Conservation (phyloP, 805 yeast genomes). For the Maudiozyma serrabonitensis region DNA sequence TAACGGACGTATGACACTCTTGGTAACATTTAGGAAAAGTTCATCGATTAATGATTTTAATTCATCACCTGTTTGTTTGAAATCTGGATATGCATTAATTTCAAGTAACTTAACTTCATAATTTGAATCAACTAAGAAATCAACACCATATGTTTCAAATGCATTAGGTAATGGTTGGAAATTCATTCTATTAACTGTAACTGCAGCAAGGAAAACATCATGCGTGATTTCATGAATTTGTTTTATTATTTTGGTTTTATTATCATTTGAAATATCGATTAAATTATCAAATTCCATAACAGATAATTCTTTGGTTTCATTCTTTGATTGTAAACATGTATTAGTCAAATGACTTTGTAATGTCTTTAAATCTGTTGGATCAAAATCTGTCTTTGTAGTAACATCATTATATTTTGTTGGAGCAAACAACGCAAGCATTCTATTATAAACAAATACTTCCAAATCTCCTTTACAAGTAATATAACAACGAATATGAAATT, state of each 20-base stretch:
- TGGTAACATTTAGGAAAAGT: slow-evolving; percentile 50
- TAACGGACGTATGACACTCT: slow-evolving; percentile 42
- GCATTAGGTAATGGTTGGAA: slow-evolving; percentile 77
- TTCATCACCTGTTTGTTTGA: slow-evolving; percentile 84
- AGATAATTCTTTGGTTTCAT: slow-evolving; percentile 28
- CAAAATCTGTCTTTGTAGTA: slow-evolving; percentile 26
- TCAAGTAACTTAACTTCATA: slow-evolving; percentile 57
- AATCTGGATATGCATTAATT: slow-evolving; percentile 91
- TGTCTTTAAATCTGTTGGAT: slow-evolving; percentile 29
- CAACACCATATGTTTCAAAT: slow-evolving; percentile 82
- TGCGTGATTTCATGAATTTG: slow-evolving; percentile 53
- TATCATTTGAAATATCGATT: slow-evolving; percentile 31
- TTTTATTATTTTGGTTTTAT: slow-evolving; percentile 35
- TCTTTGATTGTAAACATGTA: slow-evolving; percentile 73
- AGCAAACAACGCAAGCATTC: slow-evolving; percentile 79
- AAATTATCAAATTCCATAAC: slow-evolving; percentile 63
- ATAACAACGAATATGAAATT: slow-evolving; percentile 85
- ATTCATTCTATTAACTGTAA: slow-evolving; percentile 69
- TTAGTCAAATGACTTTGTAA: slow-evolving; percentile 82
- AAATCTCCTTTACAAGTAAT: slow-evolving; percentile 68
- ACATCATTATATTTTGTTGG: slow-evolving; percentile 34
- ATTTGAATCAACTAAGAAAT: slow-evolving; percentile 61
- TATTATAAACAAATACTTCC: slow-evolving; percentile 66
- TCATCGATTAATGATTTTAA: slow-evolving; percentile 57
- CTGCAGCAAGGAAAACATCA: slow-evolving; percentile 75